Conservation (phyloP, 768 basidiomycete species). For the Tephrocybe rancida region DNA sequence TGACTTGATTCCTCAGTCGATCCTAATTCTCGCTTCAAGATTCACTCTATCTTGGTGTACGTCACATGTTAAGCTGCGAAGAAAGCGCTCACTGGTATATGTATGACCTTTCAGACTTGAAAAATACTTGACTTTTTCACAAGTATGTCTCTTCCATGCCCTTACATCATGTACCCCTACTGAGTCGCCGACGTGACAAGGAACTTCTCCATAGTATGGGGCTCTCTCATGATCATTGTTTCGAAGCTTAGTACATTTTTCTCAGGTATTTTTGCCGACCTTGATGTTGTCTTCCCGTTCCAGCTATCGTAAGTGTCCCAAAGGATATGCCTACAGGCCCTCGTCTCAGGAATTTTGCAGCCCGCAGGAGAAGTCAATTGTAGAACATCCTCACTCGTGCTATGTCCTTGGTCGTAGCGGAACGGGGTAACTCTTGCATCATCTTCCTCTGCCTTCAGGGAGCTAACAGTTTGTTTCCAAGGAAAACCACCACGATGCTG, state of each 20-base stretch:
- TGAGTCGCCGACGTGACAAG: no score
- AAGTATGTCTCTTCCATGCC: no score
- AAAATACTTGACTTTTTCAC: slow-evolving; percentile 45
- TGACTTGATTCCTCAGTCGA: no score
- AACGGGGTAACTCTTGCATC: slow-evolving; percentile 53
- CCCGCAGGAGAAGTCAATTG: slow-evolving; percentile 54
- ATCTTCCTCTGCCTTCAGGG: not conserved
- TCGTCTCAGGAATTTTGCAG: slow-evolving; percentile 20
- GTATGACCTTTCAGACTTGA: slow-evolving; percentile 34
- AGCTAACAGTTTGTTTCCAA: slow-evolving; percentile 22
- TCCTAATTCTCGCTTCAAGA: no score
- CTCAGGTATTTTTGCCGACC: slow-evolving; percentile 53
- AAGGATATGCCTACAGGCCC: not conserved
- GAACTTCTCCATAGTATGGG: slow-evolving; percentile 37
- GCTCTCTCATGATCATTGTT: not conserved
- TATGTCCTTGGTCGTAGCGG: slow-evolving; percentile 74
- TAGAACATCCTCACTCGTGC: slow-evolving; percentile 61
- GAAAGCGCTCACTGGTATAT: not conserved
- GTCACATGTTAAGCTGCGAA: slow-evolving; percentile 14
- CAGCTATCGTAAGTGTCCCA: slow-evolving; percentile 43
- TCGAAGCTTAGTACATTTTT: not conserved
- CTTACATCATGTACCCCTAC: no score
- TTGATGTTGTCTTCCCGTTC: slow-evolving; percentile 48
- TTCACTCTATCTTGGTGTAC: slow-evolving; percentile 62
- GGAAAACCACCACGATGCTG: slow-evolving; percentile 78